Conservation (phyloP, 2,329 filamentous ascomycete genomes). For the Hymenoscyphus infarciens region DNA sequence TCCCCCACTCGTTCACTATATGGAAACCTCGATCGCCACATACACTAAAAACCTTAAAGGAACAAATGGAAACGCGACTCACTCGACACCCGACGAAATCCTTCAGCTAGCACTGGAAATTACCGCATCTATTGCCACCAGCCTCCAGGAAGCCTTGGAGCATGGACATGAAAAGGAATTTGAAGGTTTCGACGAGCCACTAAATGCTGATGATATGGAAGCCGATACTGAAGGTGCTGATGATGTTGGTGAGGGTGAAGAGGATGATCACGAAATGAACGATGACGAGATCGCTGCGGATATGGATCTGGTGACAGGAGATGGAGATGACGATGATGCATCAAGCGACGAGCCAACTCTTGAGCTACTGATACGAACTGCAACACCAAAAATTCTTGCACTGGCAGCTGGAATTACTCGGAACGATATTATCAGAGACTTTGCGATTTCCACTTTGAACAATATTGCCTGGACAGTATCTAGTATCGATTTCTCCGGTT, state of each 20-base stretch:
- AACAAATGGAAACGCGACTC: conserved; percentile 20
- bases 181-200: conserved; percentile 36
- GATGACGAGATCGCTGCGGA: conserved; percentile 58
- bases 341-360: conserved; percentile 29
- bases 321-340: conserved; percentile 39
- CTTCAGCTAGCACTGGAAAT: conserved; percentile 54
- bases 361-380: conserved; percentile 31
- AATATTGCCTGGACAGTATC: conserved; percentile 67
- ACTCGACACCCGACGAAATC: conserved; percentile 32
- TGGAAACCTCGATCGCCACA: conserved; percentile 25
- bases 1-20: conserved; percentile 39
- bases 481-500: conserved; percentile 54
- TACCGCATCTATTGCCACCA: conserved; percentile 61
- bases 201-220: conserved; percentile 27
- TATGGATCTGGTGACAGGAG: conserved; percentile 60
- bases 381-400: conserved; percentile 30
- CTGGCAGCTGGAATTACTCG: conserved; percentile 15
- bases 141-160: conserved; percentile 49
- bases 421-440: conserved; percentile 45
- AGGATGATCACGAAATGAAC: conserved; percentile 51
- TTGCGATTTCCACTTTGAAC: conserved; percentile 59
- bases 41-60: conserved; percentile 12
- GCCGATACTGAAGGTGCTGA: conserved; percentile 39
- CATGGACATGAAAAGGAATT: conserved; percentile 42
- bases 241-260: conserved; percentile 41